Evolutionary conservation across 208 protist genomes (phyloP).

Genomic region (Acanthamoeba lenticulata): DNA sequence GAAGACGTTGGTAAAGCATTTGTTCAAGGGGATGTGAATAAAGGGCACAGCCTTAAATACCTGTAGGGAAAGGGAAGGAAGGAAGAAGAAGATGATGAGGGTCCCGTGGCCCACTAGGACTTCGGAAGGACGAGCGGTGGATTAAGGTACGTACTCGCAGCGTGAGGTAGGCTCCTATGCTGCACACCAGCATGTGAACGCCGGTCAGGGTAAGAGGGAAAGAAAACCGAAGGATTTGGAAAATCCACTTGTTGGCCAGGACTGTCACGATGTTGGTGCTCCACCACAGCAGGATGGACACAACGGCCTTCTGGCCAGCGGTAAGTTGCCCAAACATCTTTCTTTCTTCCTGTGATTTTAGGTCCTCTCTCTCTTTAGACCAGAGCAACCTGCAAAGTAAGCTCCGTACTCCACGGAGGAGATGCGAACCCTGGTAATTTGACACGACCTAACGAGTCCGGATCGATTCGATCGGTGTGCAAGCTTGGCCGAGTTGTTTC

Average conservation of each 20-base stretch:
- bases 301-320: not conserved
- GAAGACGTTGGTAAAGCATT: conserved; percentile 14
- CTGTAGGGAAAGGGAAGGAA: not conserved
- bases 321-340: not conserved
- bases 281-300: conserved; percentile 45
- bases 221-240: not conserved
- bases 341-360: not conserved
- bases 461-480: too few relatives aligned
- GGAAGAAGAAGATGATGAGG: not conserved
- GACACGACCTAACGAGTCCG: too few relatives aligned
- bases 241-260: conserved; percentile 36
- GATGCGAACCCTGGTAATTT: too few relatives aligned
- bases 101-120: not conserved
- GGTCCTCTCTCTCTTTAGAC: not conserved
- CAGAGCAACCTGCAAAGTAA: too few relatives aligned
- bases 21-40: not conserved
- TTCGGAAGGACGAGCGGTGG: too few relatives aligned
- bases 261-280: conserved; percentile 1
- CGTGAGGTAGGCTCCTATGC: not conserved
- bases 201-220: conserved; percentile 12
- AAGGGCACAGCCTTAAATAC: conserved; percentile 13
- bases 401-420: too few relatives aligned
- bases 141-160: not conserved
- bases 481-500: too few relatives aligned
- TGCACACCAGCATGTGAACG: conserved; percentile 6